Conservation (phyloP, 257 asterid species). For the Misopates orontium region DNA sequence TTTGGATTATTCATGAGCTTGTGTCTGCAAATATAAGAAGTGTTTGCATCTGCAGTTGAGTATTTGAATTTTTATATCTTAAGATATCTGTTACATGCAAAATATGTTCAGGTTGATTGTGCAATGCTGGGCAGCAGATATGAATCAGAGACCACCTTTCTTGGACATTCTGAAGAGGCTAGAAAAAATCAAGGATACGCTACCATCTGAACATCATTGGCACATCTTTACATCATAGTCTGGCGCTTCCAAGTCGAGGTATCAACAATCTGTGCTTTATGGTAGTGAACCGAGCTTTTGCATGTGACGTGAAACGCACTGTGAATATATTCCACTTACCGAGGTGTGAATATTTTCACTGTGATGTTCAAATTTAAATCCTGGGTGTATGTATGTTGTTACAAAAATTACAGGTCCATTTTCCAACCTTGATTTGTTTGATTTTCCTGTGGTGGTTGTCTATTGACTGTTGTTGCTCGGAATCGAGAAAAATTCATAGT, state of each 20-base stretch:
- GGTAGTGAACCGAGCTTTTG: not conserved
- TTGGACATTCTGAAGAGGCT: slow-evolving; percentile 78
- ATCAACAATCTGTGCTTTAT: not conserved
- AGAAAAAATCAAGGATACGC: slow-evolving; percentile 57
- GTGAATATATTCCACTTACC: slow-evolving; percentile 29
- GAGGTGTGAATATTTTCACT: slow-evolving; percentile 20
- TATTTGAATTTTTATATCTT: not conserved
- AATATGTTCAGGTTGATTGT: slow-evolving; percentile 53
- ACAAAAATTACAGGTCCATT: not conserved
- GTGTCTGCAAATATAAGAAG: slow-evolving; percentile 1
- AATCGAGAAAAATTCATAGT: not conserved
- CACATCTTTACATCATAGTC: slow-evolving; percentile 49
- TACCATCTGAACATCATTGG: slow-evolving; percentile 71
- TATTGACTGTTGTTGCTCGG: slow-evolving; percentile 17
- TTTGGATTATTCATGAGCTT: not conserved
- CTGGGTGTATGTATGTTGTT: not conserved
- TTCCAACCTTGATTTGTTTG: slow-evolving; percentile 1
- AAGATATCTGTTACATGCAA: slow-evolving; percentile 11
- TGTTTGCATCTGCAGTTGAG: not conserved
- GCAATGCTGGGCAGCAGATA: slow-evolving; percentile 85
- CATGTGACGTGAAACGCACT: not conserved
- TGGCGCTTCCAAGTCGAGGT: not conserved
- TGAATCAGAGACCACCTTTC: slow-evolving; percentile 81
- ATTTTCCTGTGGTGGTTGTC: not conserved
- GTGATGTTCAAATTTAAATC: not conserved